A percentile compares a stretch with the other conserved stretches of the same genome.
These are phyloP conservation scores for Basidioascus undulatus DNA, from an alignment of 768 basidiomycete genomes.

Conservation along the genomic window DNA sequence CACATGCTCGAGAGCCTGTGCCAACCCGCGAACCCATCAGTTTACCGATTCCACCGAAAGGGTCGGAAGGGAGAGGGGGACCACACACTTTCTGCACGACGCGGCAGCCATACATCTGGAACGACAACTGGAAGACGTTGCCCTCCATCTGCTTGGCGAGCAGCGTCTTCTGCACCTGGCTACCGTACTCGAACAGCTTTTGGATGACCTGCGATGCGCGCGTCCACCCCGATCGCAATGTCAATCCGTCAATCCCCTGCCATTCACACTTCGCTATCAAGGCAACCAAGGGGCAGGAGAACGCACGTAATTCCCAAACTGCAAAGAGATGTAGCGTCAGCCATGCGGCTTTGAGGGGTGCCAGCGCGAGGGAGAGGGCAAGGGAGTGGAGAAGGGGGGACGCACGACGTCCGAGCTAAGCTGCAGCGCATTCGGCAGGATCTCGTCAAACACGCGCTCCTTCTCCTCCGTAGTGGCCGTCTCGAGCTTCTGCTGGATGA, in stretches of 20 bases:
- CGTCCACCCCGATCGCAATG: background rate
- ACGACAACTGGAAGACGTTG: constrained; percentile 45
- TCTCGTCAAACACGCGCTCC: constrained; percentile 48
- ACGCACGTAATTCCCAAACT: constrained; percentile 88
- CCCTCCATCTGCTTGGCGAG: constrained; percentile 53
- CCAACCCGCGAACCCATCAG: constrained; percentile 6
- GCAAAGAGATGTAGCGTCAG: no score
- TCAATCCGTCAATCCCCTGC: background rate
- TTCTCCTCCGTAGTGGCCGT: constrained; percentile 52
- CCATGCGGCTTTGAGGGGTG: no score
- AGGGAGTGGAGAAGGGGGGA: no score
- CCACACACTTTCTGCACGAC: constrained; percentile 73
- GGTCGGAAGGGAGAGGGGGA: background rate
- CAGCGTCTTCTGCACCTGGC: constrained; percentile 41
- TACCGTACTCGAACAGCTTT: constrained; percentile 74
- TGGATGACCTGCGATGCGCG: constrained; percentile 46
- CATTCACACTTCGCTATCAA: constrained; percentile 1
- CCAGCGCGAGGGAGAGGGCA: no score
- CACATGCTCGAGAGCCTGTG: constrained; percentile 59
- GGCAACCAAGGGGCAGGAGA: background rate
- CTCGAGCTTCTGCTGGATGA: constrained; percentile 75
- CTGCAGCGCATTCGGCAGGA: constrained; percentile 50
- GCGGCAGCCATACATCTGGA: constrained; percentile 89
- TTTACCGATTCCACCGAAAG: background rate
- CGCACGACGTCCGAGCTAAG: constrained; percentile 73